Base-by-base conservation (phyloP, 257 asterid species). In the Eucommia ulmoides region DNA sequence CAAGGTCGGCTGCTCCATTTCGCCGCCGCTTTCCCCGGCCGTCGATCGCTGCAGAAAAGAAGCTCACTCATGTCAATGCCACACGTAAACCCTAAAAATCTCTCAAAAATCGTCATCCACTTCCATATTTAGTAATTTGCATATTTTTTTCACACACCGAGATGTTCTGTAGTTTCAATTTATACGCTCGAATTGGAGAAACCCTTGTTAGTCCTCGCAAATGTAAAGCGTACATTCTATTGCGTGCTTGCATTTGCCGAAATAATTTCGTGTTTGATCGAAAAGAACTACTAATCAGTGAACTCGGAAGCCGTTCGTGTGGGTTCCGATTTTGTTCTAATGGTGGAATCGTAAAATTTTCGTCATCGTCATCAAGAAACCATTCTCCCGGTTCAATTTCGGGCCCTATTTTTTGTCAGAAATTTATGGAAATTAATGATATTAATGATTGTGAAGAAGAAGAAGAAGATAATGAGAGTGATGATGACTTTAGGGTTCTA, bases 401-500 rank as follows among this genome's bases (percentile, higher is more conserved):
- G 42, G 54, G 55, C 23, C 45, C 51, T 52, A 20, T 49, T 55
- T 25, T 42, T 41, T 65, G 45, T 57, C 64, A 57, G 45, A 53
- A 65, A 45, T 42, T 44, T 59, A 60, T 49, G 47, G 63, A 53
- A 58, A 64, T 48, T 1, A 58, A 44, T 25, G 45, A 60, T 24
- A 19, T 15, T 49, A 71, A 59, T 65, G 62, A 56, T 35, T 20
- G 3, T 41, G 47, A 50, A 23, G 61, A 61, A 25, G 63, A 60
- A 42, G 48, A 42, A 9, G 68, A 33, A 51, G 71, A 24, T 18
- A 25, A 54, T 49, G 79, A 54, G 21, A 55, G 29, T 48, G 81
- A 66, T 45, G 74, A 68, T 33, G 87, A 76, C 51, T 74, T 88
- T 58, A 71, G 68, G 74, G 80, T 65, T 65, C 65, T 74, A 64